A percentile compares a stretch with the other conserved stretches of the same genome.
phyloP scores from a whole-genome alignment of 2,329 filamentous ascomycete genomes.

The Periconia digitata region DNA sequence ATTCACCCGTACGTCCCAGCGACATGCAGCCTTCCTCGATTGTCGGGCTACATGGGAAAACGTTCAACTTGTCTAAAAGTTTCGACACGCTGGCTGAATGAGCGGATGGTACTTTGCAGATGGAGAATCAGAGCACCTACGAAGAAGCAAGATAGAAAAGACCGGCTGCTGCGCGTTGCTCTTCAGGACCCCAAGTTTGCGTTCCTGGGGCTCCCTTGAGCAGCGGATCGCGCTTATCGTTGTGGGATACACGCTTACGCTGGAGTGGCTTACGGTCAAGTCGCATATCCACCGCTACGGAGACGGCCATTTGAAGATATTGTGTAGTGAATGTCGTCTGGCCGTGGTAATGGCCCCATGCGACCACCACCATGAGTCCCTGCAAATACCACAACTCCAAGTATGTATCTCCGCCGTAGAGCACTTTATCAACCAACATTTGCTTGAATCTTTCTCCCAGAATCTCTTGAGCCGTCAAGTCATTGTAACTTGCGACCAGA shows the following conservation, averaged over 20 bases:
- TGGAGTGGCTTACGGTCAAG: slow-evolving; percentile 28
- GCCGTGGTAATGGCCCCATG: slow-evolving; percentile 36
- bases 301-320: slow-evolving; percentile 33
- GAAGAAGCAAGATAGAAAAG: slow-evolving; percentile 48
- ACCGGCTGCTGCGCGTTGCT: slow-evolving; percentile 48
- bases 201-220: slow-evolving; percentile 14
- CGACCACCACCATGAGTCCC: slow-evolving; percentile 29
- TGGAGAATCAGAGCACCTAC: slow-evolving; percentile 27
- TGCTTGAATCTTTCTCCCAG: slow-evolving; percentile 36
- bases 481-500: slow-evolving; percentile 33
- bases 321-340: slow-evolving; percentile 33
- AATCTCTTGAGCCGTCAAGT: slow-evolving; percentile 36
- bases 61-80: slow-evolving; percentile 43
- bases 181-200: slow-evolving; percentile 40
- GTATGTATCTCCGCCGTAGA: slow-evolving; percentile 31
- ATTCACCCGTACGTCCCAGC: slow-evolving; percentile 34
- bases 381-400: slow-evolving; percentile 31
- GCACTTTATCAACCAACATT: slow-evolving; percentile 30
- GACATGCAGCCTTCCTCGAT: slow-evolving; percentile 43
- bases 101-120: neutral
- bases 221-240: slow-evolving; percentile 27
- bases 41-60: slow-evolving; percentile 35
- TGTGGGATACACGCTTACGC: slow-evolving; percentile 14
- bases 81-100: slow-evolving; percentile 35
- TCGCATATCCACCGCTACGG: slow-evolving; percentile 34